Base-by-base conservation (phyloP, 495 filamentous ascomycete genomes). In the Penicillium subrubescens region DNA sequence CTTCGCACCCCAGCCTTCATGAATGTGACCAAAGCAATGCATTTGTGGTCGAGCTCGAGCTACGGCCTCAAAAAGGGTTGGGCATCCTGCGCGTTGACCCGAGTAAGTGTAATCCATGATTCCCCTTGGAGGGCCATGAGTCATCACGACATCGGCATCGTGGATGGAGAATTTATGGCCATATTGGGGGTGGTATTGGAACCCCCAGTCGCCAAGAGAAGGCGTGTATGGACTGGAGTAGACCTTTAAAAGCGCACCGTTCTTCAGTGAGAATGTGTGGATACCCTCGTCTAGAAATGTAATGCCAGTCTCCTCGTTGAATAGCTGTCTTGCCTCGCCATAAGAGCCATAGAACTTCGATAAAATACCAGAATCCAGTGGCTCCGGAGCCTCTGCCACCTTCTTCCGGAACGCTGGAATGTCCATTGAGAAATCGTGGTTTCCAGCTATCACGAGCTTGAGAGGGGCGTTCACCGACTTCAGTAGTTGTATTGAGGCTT, bases 21-120 rank as follows among this genome's bases (percentile, higher is more conserved):
- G 89, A 33, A 92, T 90, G 71, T 92, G 89, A 5, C 90, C 89
- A 64, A 91, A 92, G 67, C 87, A 91, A 70, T 91, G 88, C 64
- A 92, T 66, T 7, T 71, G 75, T 1, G 89, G 90, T 52, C 79
- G 70, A 7, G 83, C 76, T 14, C 76, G 78, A 5, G 81, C 81
- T 21, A 89, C 69, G 12, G 87, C 86, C 0, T 71, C 74, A 31
- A 91, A 87, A 17, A 92, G 77, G 50, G 82, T 64, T 15, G 76
- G 71, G 63, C 87, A 91, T 0, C 89, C 90, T 25, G 82, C 83
- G 54, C 81, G 72, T 34, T 70, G 34, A n/a, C 58, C 63, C 15
- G 64, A 51, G 4, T 41, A 25, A 2, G 78, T 80, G 6, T 69
- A 52, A 69, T 92, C 88, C 37, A 89, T 71, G 15, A 87, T 75